Evolutionary conservation across 805 yeast genomes (phyloP), one percentile per base, ranked within the genome.

Genomic region (Zygoascus bituminiphila): DNA sequence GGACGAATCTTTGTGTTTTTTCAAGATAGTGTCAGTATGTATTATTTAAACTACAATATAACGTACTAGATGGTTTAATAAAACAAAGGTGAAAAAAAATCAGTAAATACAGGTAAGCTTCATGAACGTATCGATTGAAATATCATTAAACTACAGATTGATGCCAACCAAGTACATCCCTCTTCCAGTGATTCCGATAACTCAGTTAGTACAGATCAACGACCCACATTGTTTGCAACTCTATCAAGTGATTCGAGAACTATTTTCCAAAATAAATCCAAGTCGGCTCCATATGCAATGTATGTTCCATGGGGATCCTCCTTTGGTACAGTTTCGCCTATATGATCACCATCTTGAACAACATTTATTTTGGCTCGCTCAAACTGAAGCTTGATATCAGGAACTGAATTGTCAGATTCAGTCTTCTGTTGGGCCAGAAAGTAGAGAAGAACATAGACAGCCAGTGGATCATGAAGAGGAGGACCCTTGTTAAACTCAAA

Each of bases 381-480:
- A 36, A 23, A 60, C 14, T 50, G 39, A 5, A 55, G 26, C 5
- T 54, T 58, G 15, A 60, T 45, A 23, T 52, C 47, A 0, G 61
- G 65, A 14, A 43, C 10, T 24, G 49, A 20, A 29, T 58, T 46
- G 47, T 47, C 22, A 49, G 59, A 59, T 45, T 69, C 62, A 19
- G 25, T 14, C 4, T 41, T 41, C n/a, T 41, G 35, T 22, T 24
- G n/a, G 17, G 17, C 22, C 44, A 41, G 20, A 45, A 77, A 61
- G 19, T 77, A 76, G 45, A 85, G 62, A 33, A 85, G 57, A 0
- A 78, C 79, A 46, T 75, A 76, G 9, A 84, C 68, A 0, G 94
- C 84, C 45, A 84, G 67, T 1, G 93, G 91, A 62, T 86, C 95
- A 63, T 87, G 95, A 1, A 85, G 72, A 1, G 88, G 87, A 4